Percentiles rank a stretch among this genome's conserved stretches.
phyloP scores from a whole-genome alignment of 192 early-diverging fungal species.

The Funneliformis geosporum region DNA sequence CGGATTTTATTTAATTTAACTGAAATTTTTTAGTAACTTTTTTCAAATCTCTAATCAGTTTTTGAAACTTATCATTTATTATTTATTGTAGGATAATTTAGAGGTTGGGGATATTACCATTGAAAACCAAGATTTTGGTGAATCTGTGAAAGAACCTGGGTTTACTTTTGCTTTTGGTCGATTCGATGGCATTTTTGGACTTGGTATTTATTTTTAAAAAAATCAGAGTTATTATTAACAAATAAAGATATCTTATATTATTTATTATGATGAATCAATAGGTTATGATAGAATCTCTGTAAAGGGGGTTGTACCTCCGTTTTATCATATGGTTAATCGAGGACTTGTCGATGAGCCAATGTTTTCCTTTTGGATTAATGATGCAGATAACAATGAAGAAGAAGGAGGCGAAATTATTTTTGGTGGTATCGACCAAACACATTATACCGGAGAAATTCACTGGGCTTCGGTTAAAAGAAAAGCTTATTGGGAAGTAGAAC shows the following conservation, averaged over 20 bases:
- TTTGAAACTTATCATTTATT: not conserved
- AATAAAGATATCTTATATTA: not conserved
- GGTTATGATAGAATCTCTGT: slow-evolving; percentile 89
- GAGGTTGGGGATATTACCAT: slow-evolving; percentile 73
- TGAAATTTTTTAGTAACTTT: too few species aligned
- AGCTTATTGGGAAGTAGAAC: slow-evolving; percentile 96
- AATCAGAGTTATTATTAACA: not conserved
- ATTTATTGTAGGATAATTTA: slow-evolving; percentile 67
- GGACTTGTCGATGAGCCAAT: slow-evolving; percentile 79
- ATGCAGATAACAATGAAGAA: slow-evolving; percentile 62
- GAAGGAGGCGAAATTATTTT: slow-evolving; percentile 86
- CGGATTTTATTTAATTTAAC: too few species aligned
- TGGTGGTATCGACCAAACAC: slow-evolving; percentile 79
- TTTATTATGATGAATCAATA: not conserved
- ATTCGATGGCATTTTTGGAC: slow-evolving; percentile 97
- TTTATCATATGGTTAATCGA: slow-evolving; percentile 89
- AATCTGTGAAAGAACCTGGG: slow-evolving; percentile 94
- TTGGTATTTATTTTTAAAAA: slow-evolving; percentile 50
- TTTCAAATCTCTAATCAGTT: too few species aligned
- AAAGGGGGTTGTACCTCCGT: slow-evolving; percentile 84
- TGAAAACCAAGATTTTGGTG: slow-evolving; percentile 85
- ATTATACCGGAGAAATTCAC: slow-evolving; percentile 68
- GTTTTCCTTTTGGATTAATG: slow-evolving; percentile 87
- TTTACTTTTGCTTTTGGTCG: slow-evolving; percentile 90
- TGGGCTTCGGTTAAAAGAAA: slow-evolving; percentile 89